These are phyloP conservation scores for Gossypium bickii DNA, from an alignment of 345 rosid species.

Conservation along the genomic window DNA sequence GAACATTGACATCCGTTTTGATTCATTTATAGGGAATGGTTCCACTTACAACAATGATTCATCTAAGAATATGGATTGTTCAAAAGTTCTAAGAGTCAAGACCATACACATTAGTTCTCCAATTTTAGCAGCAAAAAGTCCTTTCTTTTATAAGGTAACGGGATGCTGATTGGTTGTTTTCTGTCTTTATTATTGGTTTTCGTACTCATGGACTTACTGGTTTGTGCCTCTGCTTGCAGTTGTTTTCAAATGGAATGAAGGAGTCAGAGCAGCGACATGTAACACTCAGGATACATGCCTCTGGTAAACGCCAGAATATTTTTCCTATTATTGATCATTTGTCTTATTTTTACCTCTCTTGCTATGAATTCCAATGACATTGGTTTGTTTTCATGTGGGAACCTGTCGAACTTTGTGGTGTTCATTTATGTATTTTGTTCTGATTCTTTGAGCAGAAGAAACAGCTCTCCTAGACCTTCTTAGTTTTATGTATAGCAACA, in stretches of 20 bases:
- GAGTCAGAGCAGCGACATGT: constrained; percentile 66
- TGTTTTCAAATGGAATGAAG: constrained; percentile 77
- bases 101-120: constrained; percentile 69
- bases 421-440: constrained; percentile 1
- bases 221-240: constrained; percentile 32
- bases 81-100: constrained; percentile 42
- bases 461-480: constrained; percentile 75
- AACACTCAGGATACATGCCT: constrained; percentile 61
- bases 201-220: background rate
- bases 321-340: background rate
- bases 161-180: constrained; percentile 5
- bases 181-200: background rate
- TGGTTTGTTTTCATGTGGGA: background rate
- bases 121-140: constrained; percentile 74
- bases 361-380: background rate
- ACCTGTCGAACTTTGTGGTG: background rate
- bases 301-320: constrained; percentile 37
- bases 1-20: background rate
- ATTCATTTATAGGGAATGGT: constrained; percentile 36
- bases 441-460: constrained; percentile 55
- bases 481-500: constrained; percentile 60
- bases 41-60: constrained; percentile 25
- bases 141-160: constrained; percentile 67
- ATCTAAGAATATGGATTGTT: constrained; percentile 35
- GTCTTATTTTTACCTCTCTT: background rate